Conservation (phyloP, 2,329 filamentous ascomycete species). For the Fusarium sp. region DNA sequence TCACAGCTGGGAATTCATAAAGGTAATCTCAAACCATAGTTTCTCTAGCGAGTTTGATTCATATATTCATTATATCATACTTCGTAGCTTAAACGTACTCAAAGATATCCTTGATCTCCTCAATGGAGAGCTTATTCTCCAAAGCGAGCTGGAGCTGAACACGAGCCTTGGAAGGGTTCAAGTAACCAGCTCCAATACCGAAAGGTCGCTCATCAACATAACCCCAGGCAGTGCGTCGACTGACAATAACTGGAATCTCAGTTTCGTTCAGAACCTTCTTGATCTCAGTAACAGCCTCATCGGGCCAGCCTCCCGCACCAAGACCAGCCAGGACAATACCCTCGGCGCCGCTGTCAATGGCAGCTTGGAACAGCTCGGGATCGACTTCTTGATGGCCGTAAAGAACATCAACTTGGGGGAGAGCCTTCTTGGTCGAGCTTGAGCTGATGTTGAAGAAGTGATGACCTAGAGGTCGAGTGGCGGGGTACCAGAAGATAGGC, state of each 20-base stretch:
- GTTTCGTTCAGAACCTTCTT: slow-evolving; percentile 59
- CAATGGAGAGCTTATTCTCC: slow-evolving; percentile 28
- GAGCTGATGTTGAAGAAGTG: slow-evolving; percentile 56
- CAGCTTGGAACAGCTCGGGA: slow-evolving; percentile 59
- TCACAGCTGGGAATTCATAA: too few species aligned
- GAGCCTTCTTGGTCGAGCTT: slow-evolving; percentile 43
- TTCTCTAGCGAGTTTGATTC: not conserved
- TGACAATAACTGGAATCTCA: slow-evolving; percentile 61
- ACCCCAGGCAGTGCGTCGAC: slow-evolving; percentile 62
- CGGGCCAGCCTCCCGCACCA: slow-evolving; percentile 64
- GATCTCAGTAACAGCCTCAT: slow-evolving; percentile 54
- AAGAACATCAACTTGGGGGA: slow-evolving; percentile 68
- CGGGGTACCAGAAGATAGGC: slow-evolving; percentile 70
- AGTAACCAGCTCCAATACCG: slow-evolving; percentile 59
- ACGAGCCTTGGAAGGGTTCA: slow-evolving; percentile 67
- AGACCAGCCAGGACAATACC: slow-evolving; percentile 68
- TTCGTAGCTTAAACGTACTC: not conserved
- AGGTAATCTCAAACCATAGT: rapidly evolving
- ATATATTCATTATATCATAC: not conserved
- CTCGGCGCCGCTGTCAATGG: slow-evolving; percentile 61
- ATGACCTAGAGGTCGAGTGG: slow-evolving; percentile 61
- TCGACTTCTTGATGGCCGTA: slow-evolving; percentile 66
- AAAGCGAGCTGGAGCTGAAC: slow-evolving; percentile 61
- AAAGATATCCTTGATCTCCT: slow-evolving; percentile 38
- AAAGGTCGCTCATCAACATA: slow-evolving; percentile 58